Percentiles rank a stretch among this genome's conserved stretches.
Conservation (phyloP, 805 yeast species). For the Ogataea saltuana region DNA sequence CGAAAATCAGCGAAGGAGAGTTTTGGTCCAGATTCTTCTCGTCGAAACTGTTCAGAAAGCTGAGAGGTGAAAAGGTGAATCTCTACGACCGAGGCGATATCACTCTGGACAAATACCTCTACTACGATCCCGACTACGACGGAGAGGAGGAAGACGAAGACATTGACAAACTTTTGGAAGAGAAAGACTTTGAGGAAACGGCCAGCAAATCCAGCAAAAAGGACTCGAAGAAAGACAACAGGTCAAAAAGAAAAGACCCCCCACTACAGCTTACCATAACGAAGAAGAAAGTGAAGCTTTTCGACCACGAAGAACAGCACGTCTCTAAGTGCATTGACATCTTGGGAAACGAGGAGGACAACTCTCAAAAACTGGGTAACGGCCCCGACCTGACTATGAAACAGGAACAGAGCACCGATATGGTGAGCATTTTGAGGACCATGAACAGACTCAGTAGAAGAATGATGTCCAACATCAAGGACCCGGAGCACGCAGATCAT, state of each 20-base stretch:
- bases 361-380: conserved; percentile 73
- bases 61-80: conserved; percentile 85
- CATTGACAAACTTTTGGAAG: conserved; percentile 30
- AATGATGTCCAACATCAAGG: conserved; percentile 62
- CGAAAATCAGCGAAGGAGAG: conserved; percentile 83
- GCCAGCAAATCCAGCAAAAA: conserved; percentile 15
- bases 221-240: conserved; percentile 29
- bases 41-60: conserved; percentile 80
- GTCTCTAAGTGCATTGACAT: conserved; percentile 77
- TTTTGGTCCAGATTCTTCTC: conserved; percentile 97
- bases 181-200: conserved; percentile 40
- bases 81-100: conserved; percentile 79
- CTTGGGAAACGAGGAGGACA: conserved; percentile 78
- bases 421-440: conserved; percentile 74
- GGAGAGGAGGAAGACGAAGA: conserved; percentile 42
- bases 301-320: conserved; percentile 40
- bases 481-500: conserved; percentile 36
- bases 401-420: conserved; percentile 60
- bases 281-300: conserved; percentile 36
- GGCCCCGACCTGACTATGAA: conserved; percentile 89
- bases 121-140: conserved; percentile 59
- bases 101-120: conserved; percentile 79
- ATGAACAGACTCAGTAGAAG: conserved; percentile 87
- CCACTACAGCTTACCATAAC: conserved; percentile 27
- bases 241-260: conserved; percentile 36